phyloP scores from a whole-genome alignment of 352 stramenopile species.

The Saprolegnia diclina region DNA sequence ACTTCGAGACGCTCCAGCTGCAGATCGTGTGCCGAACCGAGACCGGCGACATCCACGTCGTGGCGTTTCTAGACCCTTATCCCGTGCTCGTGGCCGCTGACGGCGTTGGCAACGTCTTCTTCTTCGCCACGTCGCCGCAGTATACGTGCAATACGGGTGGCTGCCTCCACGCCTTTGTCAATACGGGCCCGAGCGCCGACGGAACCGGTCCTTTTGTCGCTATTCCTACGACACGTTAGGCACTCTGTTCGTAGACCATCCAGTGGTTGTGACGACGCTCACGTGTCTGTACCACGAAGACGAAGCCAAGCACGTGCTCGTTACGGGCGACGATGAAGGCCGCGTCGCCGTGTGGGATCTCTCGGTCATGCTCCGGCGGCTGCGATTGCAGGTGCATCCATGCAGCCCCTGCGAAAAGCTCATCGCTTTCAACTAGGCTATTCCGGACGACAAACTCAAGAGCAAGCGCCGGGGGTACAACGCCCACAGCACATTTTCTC shows the following conservation, averaged over 20 bases:
- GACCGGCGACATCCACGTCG: conserved; percentile 36
- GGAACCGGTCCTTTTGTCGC: not conserved
- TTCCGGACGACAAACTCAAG: conserved; percentile 57
- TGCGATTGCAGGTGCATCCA: conserved; percentile 31
- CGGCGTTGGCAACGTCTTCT: conserved; percentile 43
- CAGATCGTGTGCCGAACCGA: conserved; percentile 34
- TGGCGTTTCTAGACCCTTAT: conserved; percentile 71
- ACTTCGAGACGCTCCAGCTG: conserved; percentile 65
- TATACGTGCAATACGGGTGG: conserved; percentile 40
- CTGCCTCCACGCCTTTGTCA: conserved; percentile 51
- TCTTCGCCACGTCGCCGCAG: conserved; percentile 48
- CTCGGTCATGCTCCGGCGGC: conserved; percentile 40
- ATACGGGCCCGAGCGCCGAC: conserved; percentile 20
- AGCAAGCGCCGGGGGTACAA: conserved; percentile 56
- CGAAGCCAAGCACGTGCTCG: conserved; percentile 40
- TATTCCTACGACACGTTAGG: not conserved
- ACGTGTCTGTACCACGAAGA: conserved; percentile 40
- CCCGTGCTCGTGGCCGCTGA: conserved; percentile 53
- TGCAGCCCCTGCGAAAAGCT: not conserved
- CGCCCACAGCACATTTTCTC: conserved; percentile 50
- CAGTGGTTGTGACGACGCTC: conserved; percentile 2
- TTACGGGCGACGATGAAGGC: conserved; percentile 53
- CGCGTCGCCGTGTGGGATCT: conserved; percentile 50
- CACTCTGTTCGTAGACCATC: not conserved
- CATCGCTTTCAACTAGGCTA: conserved; percentile 31